These are phyloP conservation scores for Cordyceps pruinosa DNA, from an alignment of 2,329 filamentous ascomycete genomes.

Conservation along the genomic window DNA sequence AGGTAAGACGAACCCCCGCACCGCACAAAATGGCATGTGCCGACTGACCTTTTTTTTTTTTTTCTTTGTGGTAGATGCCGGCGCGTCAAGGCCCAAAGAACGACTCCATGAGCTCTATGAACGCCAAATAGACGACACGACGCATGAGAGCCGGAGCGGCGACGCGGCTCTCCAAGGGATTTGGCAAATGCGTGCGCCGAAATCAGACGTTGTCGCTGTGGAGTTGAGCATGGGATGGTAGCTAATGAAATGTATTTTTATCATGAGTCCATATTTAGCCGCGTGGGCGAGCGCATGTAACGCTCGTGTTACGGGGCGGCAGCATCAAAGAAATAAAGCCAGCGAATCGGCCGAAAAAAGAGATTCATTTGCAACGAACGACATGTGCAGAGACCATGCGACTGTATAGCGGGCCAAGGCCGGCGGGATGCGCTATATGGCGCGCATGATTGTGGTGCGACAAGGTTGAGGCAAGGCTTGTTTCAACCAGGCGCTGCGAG, in stretches of 20 bases:
- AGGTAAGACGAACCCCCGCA: conserved; percentile 31
- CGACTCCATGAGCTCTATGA: conserved; percentile 41
- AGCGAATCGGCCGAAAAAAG: not conserved
- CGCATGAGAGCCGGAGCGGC: not conserved
- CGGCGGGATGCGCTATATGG: too few species aligned
- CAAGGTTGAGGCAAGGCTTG: not conserved
- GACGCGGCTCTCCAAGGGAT: not conserved
- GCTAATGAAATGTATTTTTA: conserved; percentile 7
- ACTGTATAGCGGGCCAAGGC: not conserved
- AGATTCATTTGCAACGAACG: not conserved
- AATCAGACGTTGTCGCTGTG: not conserved
- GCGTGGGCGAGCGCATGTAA: not conserved
- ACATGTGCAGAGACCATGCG: not conserved
- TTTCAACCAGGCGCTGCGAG: conserved; percentile 4
- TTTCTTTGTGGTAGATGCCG: conserved; percentile 34
- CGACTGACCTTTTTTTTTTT: not conserved
- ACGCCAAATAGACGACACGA: conserved; percentile 31
- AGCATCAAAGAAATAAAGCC: not conserved
- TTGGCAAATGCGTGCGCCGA: not conserved
- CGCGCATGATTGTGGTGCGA: not conserved
- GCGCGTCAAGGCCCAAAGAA: conserved; percentile 48
- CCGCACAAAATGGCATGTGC: conserved; percentile 7
- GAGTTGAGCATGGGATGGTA: not conserved
- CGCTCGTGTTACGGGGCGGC: not conserved
- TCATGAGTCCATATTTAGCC: not conserved